phyloP scores from a whole-genome alignment of 75 land plant species.

The Selaginella tamariscina region DNA sequence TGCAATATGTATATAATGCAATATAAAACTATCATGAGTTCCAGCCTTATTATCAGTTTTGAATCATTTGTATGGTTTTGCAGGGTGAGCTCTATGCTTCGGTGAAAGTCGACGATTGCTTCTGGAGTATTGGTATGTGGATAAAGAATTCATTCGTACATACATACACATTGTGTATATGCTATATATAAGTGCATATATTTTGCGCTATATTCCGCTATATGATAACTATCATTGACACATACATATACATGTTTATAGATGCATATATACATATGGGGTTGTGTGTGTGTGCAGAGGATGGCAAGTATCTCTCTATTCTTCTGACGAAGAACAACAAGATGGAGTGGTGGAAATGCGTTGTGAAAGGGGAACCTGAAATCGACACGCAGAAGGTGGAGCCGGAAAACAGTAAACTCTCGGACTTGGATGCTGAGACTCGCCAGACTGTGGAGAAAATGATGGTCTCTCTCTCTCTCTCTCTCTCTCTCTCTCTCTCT shows the following conservation, averaged over 20 bases:
- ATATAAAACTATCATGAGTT: too few relatives aligned
- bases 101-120: slow-evolving; percentile 67
- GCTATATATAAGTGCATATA: too few relatives aligned
- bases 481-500: too few relatives aligned
- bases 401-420: slow-evolving; percentile 76
- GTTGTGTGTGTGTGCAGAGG: too few relatives aligned
- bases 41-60: too few relatives aligned
- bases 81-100: slow-evolving; percentile 74
- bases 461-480: slow-evolving; percentile 84
- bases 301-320: slow-evolving; percentile 51
- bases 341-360: slow-evolving; percentile 91
- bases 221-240: too few relatives aligned
- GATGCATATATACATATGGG: too few relatives aligned
- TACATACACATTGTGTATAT: too few relatives aligned
- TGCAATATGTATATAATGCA: too few relatives aligned
- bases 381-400: slow-evolving; percentile 89
- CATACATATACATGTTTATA: too few relatives aligned
- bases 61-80: not conserved
- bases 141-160: too few relatives aligned
- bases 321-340: slow-evolving; percentile 68
- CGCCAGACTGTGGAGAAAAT: slow-evolving; percentile 83
- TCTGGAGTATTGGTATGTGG: slow-evolving; percentile 81
- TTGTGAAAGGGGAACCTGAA: slow-evolving; percentile 83
- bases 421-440: slow-evolving; percentile 83
- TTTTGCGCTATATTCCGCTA: too few relatives aligned